These are phyloP conservation scores for Trichoderma guizhouense DNA, from an alignment of 2,329 filamentous ascomycete species.

Conservation along the genomic window DNA sequence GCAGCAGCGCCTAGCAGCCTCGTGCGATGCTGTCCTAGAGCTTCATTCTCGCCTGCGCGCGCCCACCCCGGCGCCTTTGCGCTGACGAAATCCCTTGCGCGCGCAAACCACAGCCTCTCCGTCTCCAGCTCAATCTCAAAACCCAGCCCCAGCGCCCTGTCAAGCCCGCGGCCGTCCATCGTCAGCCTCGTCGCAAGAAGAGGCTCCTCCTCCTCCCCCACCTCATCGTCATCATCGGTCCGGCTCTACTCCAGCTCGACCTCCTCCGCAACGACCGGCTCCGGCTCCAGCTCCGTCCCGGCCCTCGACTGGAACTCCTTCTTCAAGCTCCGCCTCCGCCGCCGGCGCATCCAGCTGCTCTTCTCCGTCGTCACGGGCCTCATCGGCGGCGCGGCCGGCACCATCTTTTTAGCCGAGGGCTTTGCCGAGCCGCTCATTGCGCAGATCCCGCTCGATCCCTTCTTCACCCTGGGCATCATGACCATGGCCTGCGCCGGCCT, in stretches of 20 bases:
- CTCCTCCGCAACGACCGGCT: not conserved
- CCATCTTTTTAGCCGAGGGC: constrained; percentile 64
- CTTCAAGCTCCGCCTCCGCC: constrained; percentile 82
- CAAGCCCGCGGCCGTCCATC: constrained; percentile 1
- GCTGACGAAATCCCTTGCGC: not conserved
- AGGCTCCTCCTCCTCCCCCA: not conserved
- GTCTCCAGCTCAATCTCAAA: not conserved
- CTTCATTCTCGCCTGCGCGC: constrained; percentile 29
- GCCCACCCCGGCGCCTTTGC: constrained; percentile 16
- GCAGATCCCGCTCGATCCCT: constrained; percentile 80
- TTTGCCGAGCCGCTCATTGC: constrained; percentile 68
- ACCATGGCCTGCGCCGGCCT: constrained; percentile 72
- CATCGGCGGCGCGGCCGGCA: constrained; percentile 59
- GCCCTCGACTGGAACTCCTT: constrained; percentile 83
- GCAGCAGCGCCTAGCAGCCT: constrained; percentile 24
- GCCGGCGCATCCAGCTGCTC: constrained; percentile 76
- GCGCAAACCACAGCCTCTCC: constrained; percentile 10
- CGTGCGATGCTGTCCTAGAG: constrained; percentile 28
- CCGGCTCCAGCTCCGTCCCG: constrained; percentile 8
- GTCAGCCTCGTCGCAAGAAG: constrained; percentile 10
- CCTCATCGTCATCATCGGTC: not conserved
- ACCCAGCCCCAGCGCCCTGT: not conserved
- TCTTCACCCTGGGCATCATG: constrained; percentile 78
- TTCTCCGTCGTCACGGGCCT: constrained; percentile 68
- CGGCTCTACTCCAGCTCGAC: not conserved